A percentile compares a stretch with the other conserved stretches of the same genome.
These are phyloP conservation scores for Eutrema japonicum DNA, from an alignment of 345 rosid species.

Conservation along the genomic window DNA sequence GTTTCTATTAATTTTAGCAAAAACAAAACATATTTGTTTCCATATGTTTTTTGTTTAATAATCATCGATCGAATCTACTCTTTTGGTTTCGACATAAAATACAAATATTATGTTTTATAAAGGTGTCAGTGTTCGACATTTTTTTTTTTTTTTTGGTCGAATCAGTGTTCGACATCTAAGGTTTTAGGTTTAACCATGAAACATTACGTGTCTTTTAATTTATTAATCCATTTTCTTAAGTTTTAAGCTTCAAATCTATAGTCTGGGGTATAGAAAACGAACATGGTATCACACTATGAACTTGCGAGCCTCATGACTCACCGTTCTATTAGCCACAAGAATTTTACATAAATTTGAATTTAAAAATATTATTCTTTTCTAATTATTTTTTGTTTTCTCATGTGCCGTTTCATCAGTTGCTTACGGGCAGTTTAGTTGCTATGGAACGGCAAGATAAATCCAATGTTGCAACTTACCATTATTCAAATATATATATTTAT, in stretches of 20 bases:
- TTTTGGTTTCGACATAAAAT: slow-evolving; percentile 12
- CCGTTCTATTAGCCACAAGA: not conserved
- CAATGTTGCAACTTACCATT: not conserved
- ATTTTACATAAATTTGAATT: not conserved
- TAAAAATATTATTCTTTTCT: too few relatives aligned
- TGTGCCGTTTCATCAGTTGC: slow-evolving; percentile 27
- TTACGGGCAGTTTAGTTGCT: slow-evolving; percentile 16
- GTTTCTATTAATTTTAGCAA: too few relatives aligned
- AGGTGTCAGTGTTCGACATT: too few relatives aligned
- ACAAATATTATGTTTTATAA: slow-evolving; percentile 8
- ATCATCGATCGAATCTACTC: not conserved
- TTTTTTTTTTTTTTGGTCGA: too few relatives aligned
- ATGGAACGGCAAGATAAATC: slow-evolving; percentile 20
- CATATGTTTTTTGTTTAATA: too few relatives aligned
- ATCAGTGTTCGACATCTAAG: slow-evolving; percentile 21
- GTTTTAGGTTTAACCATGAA: slow-evolving; percentile 5
- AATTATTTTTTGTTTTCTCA: not conserved
- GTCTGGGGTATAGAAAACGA: not conserved
- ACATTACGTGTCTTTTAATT: not conserved
- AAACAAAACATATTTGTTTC: too few relatives aligned
- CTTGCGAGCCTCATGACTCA: not conserved
- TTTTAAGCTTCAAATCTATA: not conserved
- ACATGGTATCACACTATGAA: not conserved
- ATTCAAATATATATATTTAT: too few relatives aligned
- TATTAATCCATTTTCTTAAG: not conserved